Conservation (phyloP, 805 yeast genomes). For the Tetrapisispora pingtungensis region DNA sequence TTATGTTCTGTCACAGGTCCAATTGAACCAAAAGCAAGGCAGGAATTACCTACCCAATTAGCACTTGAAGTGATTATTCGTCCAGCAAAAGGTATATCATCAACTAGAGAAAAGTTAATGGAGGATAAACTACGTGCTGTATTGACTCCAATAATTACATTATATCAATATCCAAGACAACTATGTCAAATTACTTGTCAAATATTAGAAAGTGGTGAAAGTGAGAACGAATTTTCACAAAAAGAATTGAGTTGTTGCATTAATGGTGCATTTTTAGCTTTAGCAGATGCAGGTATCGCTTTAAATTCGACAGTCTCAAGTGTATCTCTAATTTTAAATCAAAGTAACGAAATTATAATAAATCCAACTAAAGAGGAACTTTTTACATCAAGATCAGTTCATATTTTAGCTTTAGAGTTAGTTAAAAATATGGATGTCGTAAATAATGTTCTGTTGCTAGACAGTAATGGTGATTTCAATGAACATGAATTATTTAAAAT, state of each 20-base stretch:
- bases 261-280: conserved; percentile 64
- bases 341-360: conserved; percentile 26
- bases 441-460: conserved; percentile 52
- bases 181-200: conserved; percentile 62
- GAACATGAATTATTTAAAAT: conserved; percentile 43
- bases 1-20: conserved; percentile 85
- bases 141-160: conserved; percentile 48
- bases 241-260: conserved; percentile 59
- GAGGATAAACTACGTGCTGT: conserved; percentile 62
- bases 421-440: conserved; percentile 39
- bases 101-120: conserved; percentile 62
- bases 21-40: conserved; percentile 69
- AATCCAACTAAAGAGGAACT: conserved; percentile 42
- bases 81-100: conserved; percentile 68
- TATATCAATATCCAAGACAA: conserved; percentile 69
- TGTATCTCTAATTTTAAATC: conserved; percentile 35
- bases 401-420: conserved; percentile 49
- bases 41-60: conserved; percentile 72
- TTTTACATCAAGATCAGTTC: conserved; percentile 43
- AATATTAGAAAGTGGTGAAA: conserved; percentile 38
- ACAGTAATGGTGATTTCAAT: conserved; percentile 62
- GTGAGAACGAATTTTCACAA: conserved; percentile 24
- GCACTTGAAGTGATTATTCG: conserved; percentile 69
- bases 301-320: conserved; percentile 55
- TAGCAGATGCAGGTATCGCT: conserved; percentile 72